Evolutionary conservation across 2,329 filamentous ascomycete genomes (phyloP).

Genomic region (Metarhizium guizhouense): DNA sequence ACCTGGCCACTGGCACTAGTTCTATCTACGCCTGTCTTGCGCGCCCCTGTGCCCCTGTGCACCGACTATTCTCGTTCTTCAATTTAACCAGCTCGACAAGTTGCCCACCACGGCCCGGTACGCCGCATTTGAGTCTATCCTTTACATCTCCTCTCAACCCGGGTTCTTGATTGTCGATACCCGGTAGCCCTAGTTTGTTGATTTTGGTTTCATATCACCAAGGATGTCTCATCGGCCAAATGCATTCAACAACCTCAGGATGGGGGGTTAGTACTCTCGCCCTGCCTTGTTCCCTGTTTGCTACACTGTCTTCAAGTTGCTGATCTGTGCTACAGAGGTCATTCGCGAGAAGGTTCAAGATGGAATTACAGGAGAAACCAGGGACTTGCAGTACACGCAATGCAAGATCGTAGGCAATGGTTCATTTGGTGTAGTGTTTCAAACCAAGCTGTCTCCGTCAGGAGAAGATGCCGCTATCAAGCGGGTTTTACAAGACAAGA

Average conservation of each 20-base stretch:
- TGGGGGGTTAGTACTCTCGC: conserved; percentile 71
- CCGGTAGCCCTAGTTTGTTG: conserved; percentile 17
- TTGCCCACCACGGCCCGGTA: conserved; percentile 29
- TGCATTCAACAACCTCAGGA: conserved; percentile 79
- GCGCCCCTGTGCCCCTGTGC: neutral
- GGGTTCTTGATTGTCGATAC: conserved; percentile 13
- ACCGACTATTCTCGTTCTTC: neutral
- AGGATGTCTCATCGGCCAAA: conserved; percentile 84
- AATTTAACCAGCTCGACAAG: conserved; percentile 6
- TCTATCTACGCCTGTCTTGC: neutral
- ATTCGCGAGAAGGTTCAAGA: conserved; percentile 99
- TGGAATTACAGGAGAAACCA: conserved; percentile 90
- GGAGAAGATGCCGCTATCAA: conserved; percentile 99
- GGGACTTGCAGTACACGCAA: conserved; percentile 96
- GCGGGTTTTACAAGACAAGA: conserved; percentile 95
- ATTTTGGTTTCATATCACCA: conserved; percentile 16
- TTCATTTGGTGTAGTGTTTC: conserved; percentile 97
- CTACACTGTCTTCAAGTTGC: conserved; percentile 9
- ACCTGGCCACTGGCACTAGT: neutral
- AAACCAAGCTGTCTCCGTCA: conserved; percentile 96
- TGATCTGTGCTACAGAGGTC: conserved; percentile 57
- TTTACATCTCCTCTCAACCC: conserved; percentile 17
- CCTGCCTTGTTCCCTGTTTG: neutral
- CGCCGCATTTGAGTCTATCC: conserved; percentile 18
- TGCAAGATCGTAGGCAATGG: conserved; percentile 99